Conservation (phyloP, 164 flowering plant species). For the Dillenia turbinata region DNA sequence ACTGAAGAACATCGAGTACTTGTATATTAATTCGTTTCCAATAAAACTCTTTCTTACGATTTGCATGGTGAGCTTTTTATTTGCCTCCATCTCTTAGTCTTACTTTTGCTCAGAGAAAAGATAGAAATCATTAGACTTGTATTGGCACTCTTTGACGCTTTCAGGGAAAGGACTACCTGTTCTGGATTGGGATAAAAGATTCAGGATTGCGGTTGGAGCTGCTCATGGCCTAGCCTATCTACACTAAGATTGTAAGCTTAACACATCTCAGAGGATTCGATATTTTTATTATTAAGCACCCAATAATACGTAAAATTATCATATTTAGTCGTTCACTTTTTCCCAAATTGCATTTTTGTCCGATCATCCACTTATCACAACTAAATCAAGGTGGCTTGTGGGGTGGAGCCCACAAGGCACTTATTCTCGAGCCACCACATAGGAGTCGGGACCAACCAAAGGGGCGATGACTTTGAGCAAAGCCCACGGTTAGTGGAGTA, state of each 20-base stretch:
- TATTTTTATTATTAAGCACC: background rate
- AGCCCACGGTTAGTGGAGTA: too few species aligned
- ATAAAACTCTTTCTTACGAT: slow-evolving; percentile 54
- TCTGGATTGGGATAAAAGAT: slow-evolving; percentile 64
- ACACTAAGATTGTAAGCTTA: slow-evolving; percentile 74
- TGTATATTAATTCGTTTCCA: slow-evolving; percentile 59
- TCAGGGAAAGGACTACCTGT: slow-evolving; percentile 50
- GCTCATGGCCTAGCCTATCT: slow-evolving; percentile 82
- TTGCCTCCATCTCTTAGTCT: slow-evolving; percentile 1
- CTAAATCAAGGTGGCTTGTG: too few species aligned
- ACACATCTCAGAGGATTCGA: too few species aligned
- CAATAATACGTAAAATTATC: background rate
- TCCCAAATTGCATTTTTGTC: too few species aligned
- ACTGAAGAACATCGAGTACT: slow-evolving; percentile 51
- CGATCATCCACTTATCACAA: too few species aligned
- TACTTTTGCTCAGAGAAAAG: background rate
- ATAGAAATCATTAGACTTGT: background rate
- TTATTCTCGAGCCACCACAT: too few species aligned
- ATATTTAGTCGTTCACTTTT: too few species aligned
- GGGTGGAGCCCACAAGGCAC: too few species aligned
- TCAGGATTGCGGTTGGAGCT: slow-evolving; percentile 65
- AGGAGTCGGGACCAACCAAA: too few species aligned
- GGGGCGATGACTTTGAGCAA: too few species aligned
- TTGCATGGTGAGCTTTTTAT: slow-evolving; percentile 40
- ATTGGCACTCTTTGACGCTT: slow-evolving; percentile 1